These are phyloP conservation scores for Penstemon davidsonii DNA, from an alignment of 257 asterid species.

Conservation along the genomic window DNA sequence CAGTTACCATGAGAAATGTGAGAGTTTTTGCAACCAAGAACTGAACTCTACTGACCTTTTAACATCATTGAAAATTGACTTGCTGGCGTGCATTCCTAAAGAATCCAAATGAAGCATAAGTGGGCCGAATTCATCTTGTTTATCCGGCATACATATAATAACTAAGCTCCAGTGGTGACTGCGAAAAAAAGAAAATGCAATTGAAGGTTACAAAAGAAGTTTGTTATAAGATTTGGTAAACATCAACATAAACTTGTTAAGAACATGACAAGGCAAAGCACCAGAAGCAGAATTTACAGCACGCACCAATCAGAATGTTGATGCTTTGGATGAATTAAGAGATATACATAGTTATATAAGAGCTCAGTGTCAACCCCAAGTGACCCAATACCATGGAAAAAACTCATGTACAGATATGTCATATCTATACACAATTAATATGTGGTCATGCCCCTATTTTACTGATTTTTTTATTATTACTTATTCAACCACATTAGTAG, in stretches of 20 bases:
- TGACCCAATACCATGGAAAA: constrained; percentile 1
- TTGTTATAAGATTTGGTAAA: constrained; percentile 18
- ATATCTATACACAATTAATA: constrained; percentile 9
- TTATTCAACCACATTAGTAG: no score
- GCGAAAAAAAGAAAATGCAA: constrained; percentile 31
- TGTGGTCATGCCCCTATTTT: constrained; percentile 3
- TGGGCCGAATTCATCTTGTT: constrained; percentile 69
- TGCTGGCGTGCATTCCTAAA: constrained; percentile 66
- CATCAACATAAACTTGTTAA: constrained; percentile 16
- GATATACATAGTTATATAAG: constrained; percentile 6
- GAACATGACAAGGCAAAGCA: constrained; percentile 24
- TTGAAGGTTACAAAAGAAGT: constrained; percentile 21
- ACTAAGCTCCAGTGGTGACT: constrained; percentile 97
- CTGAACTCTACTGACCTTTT: constrained; percentile 52
- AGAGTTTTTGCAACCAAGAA: constrained; percentile 15
- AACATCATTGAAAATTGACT: constrained; percentile 52
- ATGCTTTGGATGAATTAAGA: constrained; percentile 2
- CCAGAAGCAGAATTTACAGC: constrained; percentile 14
- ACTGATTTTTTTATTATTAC: no score
- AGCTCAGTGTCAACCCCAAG: constrained; percentile 3
- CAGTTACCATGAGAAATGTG: background rate
- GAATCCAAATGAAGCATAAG: constrained; percentile 92
- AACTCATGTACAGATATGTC: constrained; percentile 13
- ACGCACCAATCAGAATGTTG: constrained; percentile 10
- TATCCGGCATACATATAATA: constrained; percentile 79